These are phyloP conservation scores for Leishmania arabica DNA, from an alignment of 208 protist species.

Conservation along the genomic window DNA sequence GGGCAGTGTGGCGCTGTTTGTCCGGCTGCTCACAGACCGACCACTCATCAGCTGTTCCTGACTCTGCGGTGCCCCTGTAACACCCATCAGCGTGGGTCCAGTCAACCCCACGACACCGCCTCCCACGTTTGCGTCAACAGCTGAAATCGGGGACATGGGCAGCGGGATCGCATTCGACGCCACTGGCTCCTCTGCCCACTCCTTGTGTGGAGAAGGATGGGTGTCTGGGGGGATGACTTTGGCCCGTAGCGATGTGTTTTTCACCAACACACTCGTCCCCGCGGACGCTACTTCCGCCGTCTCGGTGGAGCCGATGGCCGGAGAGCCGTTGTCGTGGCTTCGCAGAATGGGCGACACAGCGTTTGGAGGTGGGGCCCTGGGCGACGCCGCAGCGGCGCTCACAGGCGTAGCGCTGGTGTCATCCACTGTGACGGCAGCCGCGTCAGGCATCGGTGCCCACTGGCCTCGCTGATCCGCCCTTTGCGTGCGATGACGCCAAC, in stretches of 20 bases:
- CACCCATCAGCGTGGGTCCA: background rate
- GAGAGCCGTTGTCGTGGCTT: background rate
- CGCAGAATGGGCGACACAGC: background rate
- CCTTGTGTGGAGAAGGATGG: background rate
- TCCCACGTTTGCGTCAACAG: background rate
- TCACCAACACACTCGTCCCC: background rate
- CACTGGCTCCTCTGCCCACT: background rate
- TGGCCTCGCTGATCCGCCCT: background rate
- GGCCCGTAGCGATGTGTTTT: background rate
- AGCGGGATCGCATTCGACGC: background rate
- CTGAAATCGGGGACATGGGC: background rate
- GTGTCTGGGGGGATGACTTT: background rate
- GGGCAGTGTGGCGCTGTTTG: background rate
- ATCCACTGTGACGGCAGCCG: background rate
- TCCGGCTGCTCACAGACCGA: background rate
- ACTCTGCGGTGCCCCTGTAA: background rate
- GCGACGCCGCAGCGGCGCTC: background rate
- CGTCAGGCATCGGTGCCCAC: background rate
- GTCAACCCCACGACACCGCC: background rate
- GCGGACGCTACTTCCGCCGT: background rate
- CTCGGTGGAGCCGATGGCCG: background rate
- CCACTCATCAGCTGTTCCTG: background rate
- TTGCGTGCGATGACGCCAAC: background rate
- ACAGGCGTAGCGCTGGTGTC: background rate
- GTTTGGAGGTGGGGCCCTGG: background rate